Conservation (phyloP, 306 rosid species). For the Prosopis cineraria region DNA sequence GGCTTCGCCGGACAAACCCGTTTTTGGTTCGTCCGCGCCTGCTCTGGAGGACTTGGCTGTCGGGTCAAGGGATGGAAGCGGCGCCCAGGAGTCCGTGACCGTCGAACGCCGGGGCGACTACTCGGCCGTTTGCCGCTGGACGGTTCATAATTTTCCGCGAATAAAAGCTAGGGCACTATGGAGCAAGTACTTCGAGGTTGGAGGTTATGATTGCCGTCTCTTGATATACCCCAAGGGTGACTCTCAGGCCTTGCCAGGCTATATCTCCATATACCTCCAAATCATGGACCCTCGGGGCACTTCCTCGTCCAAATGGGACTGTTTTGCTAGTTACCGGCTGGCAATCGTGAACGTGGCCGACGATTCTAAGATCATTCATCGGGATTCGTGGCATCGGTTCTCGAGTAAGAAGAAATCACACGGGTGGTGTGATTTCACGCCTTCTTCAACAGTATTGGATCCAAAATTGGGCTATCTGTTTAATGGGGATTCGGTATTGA, state of each 20-base stretch:
- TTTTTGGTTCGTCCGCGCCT: constrained; percentile 51
- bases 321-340: constrained; percentile 94
- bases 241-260: constrained; percentile 91
- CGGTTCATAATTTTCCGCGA: constrained; percentile 86
- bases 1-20: constrained; percentile 41
- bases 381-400: constrained; percentile 99
- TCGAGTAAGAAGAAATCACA: constrained; percentile 95
- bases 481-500: constrained; percentile 80
- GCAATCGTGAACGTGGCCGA: constrained; percentile 77
- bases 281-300: constrained; percentile 99
- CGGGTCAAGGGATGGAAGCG: constrained; percentile 81
- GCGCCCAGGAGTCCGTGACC: constrained; percentile 78
- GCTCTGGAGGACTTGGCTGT: constrained; percentile 77
- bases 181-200: constrained; percentile 99
- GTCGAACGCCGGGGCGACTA: constrained; percentile 85
- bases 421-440: constrained; percentile 99
- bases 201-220: constrained; percentile 97
- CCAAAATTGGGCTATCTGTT: constrained; percentile 77
- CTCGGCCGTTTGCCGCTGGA: constrained; percentile 96
- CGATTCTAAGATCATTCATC: constrained; percentile 86
- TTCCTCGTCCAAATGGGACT: constrained; percentile 97
- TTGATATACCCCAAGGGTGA: constrained; percentile 96
- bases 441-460: constrained; percentile 82
- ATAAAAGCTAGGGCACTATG: constrained; percentile 95
- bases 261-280: constrained; percentile 94